Evolutionary conservation across 352 stramenopile genomes (phyloP), one percentile per base, ranked within the genome.

Genomic region (Globisporangium camurandrum): DNA sequence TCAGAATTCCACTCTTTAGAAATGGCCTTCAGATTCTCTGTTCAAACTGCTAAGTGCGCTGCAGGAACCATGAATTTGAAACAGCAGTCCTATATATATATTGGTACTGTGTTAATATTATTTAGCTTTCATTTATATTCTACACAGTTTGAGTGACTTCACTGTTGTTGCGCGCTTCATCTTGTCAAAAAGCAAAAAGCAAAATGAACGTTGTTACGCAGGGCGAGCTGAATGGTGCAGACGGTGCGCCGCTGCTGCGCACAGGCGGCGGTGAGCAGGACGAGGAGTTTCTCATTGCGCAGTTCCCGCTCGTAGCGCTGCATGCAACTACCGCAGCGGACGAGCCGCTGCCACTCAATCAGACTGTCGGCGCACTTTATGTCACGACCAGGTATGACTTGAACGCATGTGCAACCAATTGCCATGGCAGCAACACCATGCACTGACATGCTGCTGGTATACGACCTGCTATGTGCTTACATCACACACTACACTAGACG

Each of bases 241-340:
- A 82, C 46, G 61, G 69, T 34, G 65, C 66, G 56, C 76, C 76
- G 56, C 59, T 81, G 55, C 53, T 88, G 56, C 76, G 69, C 53
- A 41, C 36, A 24, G 75, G 68, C 16, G 66, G 54, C 24, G 51
- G 49, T 1, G 64, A 64, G 28, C 64, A 84, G 31, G 69, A 85
- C 20, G 71, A 84, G 44, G 73, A 85, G 53, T 79, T 84, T 16
- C 61, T 88, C 28, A 55, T 88, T n/a, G 63, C 66, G 22, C 69
- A 66, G 14, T 88, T 88, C 31, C 5, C 11, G 11, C 26, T 47
- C 31, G 63, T 88, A 24, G 56, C 75, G 58, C 59, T 88, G 4
- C 50, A 86, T 41, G 46, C 61, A 53, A 51, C 16, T 10, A 19
- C 23, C 36, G 36, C 36, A 22, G 20, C 36, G 5, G 17, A 38